Percentiles rank a stretch among this genome's conserved stretches.
Conservation (phyloP, 2,329 filamentous ascomycete species). For the Alternaria brassicicola region DNA sequence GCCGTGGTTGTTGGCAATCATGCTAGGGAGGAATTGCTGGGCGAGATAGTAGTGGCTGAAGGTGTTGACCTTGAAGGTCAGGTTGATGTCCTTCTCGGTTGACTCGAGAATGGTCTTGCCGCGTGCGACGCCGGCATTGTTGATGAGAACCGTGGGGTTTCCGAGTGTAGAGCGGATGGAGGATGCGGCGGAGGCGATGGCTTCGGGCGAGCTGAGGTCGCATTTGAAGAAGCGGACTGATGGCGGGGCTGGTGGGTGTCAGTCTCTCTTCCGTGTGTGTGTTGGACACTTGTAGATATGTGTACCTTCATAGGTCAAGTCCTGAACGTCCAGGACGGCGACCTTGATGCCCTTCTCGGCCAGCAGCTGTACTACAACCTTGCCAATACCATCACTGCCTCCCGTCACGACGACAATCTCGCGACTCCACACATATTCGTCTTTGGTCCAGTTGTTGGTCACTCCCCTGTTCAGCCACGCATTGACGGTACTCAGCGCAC, state of each 20-base stretch:
- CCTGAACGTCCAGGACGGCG: constrained; percentile 73
- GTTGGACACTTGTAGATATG: background rate
- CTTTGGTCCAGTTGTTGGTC: constrained; percentile 58
- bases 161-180: constrained; percentile 64
- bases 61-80: constrained; percentile 75
- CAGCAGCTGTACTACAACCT: constrained; percentile 67
- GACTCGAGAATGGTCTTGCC: constrained; percentile 67
- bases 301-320: constrained; percentile 59
- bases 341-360: constrained; percentile 69
- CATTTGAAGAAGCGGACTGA: constrained; percentile 72
- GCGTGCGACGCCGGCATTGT: constrained; percentile 70
- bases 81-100: constrained; percentile 64
- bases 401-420: constrained; percentile 78
- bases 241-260: constrained; percentile 46
- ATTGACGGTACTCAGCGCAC: constrained; percentile 58
- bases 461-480: constrained; percentile 59
- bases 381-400: constrained; percentile 75
- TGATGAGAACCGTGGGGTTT: constrained; percentile 71
- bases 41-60: constrained; percentile 70
- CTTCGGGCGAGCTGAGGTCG: constrained; percentile 67
- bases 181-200: constrained; percentile 60
- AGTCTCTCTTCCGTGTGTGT: constrained; percentile 3
- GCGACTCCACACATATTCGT: constrained; percentile 68
- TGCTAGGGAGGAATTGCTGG: constrained; percentile 70
- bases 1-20: constrained; percentile 69